Evolutionary conservation across 257 asterid species (phyloP).

Genomic region (Cruciata laevipes): DNA sequence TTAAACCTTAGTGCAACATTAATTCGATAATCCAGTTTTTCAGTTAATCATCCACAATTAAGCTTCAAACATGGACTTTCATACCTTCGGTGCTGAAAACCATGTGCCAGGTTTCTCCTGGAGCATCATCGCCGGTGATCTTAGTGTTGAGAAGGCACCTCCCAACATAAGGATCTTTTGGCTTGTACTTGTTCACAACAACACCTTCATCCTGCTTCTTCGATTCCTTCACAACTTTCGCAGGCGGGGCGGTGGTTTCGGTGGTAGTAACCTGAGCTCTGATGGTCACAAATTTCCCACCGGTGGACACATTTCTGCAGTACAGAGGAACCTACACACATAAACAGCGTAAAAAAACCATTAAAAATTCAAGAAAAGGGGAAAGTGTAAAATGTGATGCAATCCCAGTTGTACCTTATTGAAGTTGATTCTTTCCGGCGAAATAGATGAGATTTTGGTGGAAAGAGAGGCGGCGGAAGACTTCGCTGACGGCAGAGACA

Average conservation of each 20-base stretch:
- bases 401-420: conserved; percentile 44
- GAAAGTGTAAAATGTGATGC: background rate
- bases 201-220: conserved; percentile 91
- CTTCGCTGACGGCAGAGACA: conserved; percentile 72
- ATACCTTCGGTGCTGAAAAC: conserved; percentile 93
- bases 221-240: conserved; percentile 62
- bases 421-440: conserved; percentile 58
- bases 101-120: conserved; percentile 99
- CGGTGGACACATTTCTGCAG: conserved; percentile 44
- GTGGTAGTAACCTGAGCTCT: conserved; percentile 82
- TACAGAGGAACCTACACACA: conserved; percentile 48
- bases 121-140: conserved; percentile 97
- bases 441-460: conserved; percentile 46
- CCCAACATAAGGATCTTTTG: conserved; percentile 85
- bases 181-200: conserved; percentile 72
- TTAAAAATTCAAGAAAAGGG: background rate
- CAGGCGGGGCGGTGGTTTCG: conserved; percentile 54
- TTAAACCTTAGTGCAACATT: too few relatives aligned
- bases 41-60: background rate
- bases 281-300: conserved; percentile 42
- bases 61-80: background rate
- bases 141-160: conserved; percentile 90
- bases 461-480: conserved; percentile 59
- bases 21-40: background rate
- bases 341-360: background rate